Evolutionary conservation across 345 rosid genomes (phyloP), one percentile per base, ranked within the genome.

Genomic region (Acer negundo): DNA sequence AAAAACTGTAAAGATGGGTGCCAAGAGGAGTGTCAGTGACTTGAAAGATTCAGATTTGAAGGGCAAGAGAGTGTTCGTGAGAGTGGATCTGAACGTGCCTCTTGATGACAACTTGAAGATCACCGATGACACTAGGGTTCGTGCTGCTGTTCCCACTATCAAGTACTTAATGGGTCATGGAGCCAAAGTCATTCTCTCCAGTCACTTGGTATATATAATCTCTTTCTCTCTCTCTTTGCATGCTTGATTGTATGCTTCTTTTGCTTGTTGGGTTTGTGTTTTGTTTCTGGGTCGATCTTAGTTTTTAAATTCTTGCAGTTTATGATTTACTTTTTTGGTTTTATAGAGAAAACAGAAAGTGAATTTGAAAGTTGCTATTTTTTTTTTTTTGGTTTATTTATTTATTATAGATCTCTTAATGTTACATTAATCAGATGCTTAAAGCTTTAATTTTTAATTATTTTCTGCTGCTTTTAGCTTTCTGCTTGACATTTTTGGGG

Each of bases 51-150:
- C 89, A 0, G 91, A 89, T 78, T 78, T 90, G 86, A 87, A 87
- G 69, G 94, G 94, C n/a, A 90, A 90, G 86, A 81, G 81, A 70
- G 94, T 90, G 63, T 90, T 90, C 47, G 90, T 87, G 40, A 77
- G 89, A 77, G 92, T 88, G 51, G 89, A 88, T 85, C 92, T 86
- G 72, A 88, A 88, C 73, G 88, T 86, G 72, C 92, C 92, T 22
- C 74, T 88, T 78, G 88, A 85, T 31, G 90, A 88, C 28, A 79
- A 62, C 87, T 72, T 69, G 73, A 78, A 80, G 26, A 86, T 88
- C 85, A 88, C 90, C 69, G 90, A 86, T 75, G 90, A 86, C 72
- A 88, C 84, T 63, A 81, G 88, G 75, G 51, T 88, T 68, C 84
- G 88, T 1, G 92, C 92, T 38, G 88, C 90, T 59, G 88, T 88